Conservation (phyloP, 306 rosid genomes). For the Fagus crenata region DNA sequence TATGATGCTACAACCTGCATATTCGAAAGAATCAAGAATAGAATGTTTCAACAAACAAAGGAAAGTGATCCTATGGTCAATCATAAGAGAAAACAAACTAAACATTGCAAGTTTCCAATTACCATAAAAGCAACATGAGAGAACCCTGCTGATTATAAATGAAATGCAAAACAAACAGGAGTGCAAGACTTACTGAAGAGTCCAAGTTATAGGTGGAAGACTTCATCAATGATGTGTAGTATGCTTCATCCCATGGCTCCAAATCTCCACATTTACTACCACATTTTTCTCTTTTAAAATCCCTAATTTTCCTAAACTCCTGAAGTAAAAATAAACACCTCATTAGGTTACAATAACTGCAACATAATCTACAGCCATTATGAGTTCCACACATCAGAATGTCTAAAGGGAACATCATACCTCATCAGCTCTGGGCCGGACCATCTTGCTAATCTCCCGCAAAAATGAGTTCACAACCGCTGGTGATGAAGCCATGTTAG, state of each 20-base stretch:
- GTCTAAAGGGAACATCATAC: constrained; percentile 41
- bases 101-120: not conserved
- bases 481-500: constrained; percentile 87
- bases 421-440: constrained; percentile 66
- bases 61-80: not conserved
- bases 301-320: constrained; percentile 64
- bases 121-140: not conserved
- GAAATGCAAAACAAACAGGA: constrained; percentile 24
- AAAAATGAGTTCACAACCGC: constrained; percentile 74
- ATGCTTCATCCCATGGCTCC: constrained; percentile 93
- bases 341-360: constrained; percentile 24
- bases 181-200: constrained; percentile 51
- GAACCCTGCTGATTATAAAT: constrained; percentile 6
- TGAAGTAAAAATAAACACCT: constrained; percentile 33
- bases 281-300: constrained; percentile 59
- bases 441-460: constrained; percentile 72
- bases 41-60: not conserved
- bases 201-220: constrained; percentile 60
- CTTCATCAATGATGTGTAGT: constrained; percentile 74
- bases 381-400: constrained; percentile 23
- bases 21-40: constrained; percentile 5
- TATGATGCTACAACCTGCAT: constrained; percentile 81
- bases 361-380: constrained; percentile 12
- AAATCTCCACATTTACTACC: constrained; percentile 48
- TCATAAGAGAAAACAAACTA: not conserved